Percentiles rank a stretch among this genome's conserved stretches.
phyloP scores from a whole-genome alignment of 805 yeast species.

The Blastobotrys mokoenaii region DNA sequence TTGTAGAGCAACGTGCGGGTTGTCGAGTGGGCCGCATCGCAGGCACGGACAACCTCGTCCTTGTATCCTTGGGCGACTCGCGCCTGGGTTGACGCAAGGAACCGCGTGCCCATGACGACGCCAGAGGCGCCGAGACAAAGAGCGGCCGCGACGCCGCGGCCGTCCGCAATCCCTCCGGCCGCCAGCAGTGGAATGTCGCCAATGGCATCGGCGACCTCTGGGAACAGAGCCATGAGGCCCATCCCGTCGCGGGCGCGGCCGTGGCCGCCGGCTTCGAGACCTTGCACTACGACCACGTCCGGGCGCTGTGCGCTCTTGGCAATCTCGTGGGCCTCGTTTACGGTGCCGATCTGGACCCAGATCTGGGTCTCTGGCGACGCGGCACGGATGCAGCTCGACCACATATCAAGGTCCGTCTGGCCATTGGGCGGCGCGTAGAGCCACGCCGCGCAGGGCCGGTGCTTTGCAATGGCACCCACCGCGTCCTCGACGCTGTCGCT shows the following conservation, averaged over 20 bases:
- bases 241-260: slow-evolving; percentile 30
- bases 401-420: no score
- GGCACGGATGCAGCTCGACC: no score
- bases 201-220: slow-evolving; percentile 15
- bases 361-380: no score
- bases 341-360: no score
- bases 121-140: slow-evolving; percentile 40
- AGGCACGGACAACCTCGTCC: no score
- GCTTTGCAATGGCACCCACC: no score
- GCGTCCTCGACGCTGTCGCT: no score
- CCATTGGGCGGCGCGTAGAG: no score
- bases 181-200: slow-evolving; percentile 30
- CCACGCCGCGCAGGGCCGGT: no score
- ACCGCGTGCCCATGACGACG: slow-evolving; percentile 48
- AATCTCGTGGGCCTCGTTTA: not conserved
- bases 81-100: slow-evolving; percentile 23
- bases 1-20: no score
- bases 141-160: slow-evolving; percentile 25
- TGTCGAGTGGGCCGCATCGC: no score
- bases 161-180: slow-evolving; percentile 45
- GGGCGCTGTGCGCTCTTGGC: slow-evolving; percentile 22
- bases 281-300: slow-evolving; percentile 48
- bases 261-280: slow-evolving; percentile 61
- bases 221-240: slow-evolving; percentile 20
- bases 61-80: no score